Evolutionary conservation across 768 basidiomycete genomes (phyloP), one percentile per base, ranked within the genome.

Genomic region (Asterophora parasitica): DNA sequence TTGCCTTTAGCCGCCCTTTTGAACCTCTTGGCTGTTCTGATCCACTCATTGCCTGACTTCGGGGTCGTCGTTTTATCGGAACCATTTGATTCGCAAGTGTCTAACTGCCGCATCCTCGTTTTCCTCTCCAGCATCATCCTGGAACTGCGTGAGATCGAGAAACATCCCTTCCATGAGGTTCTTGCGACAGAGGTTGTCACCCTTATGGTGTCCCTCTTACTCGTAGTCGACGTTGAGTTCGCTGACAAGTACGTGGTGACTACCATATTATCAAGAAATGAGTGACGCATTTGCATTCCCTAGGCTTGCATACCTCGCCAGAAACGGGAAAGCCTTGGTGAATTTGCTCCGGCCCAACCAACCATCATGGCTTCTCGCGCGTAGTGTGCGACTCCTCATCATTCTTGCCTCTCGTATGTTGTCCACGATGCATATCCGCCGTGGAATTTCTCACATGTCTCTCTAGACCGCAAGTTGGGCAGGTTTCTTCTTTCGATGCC

Each of bases 131-230:
- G 62, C 17, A 63, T 78, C 26, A 66, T 85, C 44, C 58, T 63
- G 20, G 55, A 67, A 17, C 65, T 76, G 34, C 63, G 77, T 13
- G 51, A 54, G 8, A 69, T 72, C 15, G 57, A 64, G 19, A 65
- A 61, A 33, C 56, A 59, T 13, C 49, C 52, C 19, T 62, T 54
- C 19, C 52, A 62, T 59, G 63, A 62, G 33, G 42, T 51, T 15
- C 64, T 85, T 4, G 74, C 68, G 19, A 59, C 53, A 32, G 73
- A 76, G 53, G 64, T 65, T 0, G 46, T 81, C 1, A 65, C 65
- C 6, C 65, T 88, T 11, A 62, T 85, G 11, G 81, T 86, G 57
- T 67, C 72, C 0, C 52, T 87, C 26, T 74, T 73, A 46, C 78
- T 75, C 69, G 69, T 69, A 46, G 59, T 68, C 23, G 63, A 74